These are phyloP conservation scores for Rutstroemia sp. DNA, from an alignment of 2,329 filamentous ascomycete genomes.

Conservation along the genomic window DNA sequence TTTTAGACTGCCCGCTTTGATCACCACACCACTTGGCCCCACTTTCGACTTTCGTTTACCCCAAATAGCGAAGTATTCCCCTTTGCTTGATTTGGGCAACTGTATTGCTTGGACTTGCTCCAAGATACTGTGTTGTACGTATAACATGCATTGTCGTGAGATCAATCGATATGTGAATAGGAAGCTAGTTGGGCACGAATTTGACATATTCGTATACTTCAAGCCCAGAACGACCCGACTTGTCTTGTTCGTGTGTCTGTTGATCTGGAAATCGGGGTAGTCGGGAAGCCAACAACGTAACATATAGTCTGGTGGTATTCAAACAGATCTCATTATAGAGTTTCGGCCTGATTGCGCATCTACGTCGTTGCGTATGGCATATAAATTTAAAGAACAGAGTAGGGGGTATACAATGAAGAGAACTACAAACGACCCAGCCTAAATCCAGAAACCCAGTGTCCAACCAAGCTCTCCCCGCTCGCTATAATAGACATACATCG, in stretches of 20 bases:
- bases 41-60: background rate
- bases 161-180: background rate
- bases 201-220: background rate
- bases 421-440: background rate
- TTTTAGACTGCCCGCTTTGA: background rate
- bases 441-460: background rate
- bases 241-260: too few species aligned
- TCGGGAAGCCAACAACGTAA: too few species aligned
- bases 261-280: too few species aligned
- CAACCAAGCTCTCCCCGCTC: background rate
- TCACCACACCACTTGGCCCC: background rate
- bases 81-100: background rate
- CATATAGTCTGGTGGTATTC: background rate
- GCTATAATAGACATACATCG: background rate
- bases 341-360: background rate
- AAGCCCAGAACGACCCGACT: background rate
- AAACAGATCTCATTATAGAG: background rate
- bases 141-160: background rate
- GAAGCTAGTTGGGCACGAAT: background rate
- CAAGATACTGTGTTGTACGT: too few species aligned
- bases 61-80: slow-evolving; percentile 7
- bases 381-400: slow-evolving; percentile 4
- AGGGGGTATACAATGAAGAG: slow-evolving; percentile 8
- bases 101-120: background rate
- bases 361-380: background rate